Evolutionary conservation across 2,329 filamentous ascomycete species (phyloP).

Genomic region (Fusarium heterosporum): DNA sequence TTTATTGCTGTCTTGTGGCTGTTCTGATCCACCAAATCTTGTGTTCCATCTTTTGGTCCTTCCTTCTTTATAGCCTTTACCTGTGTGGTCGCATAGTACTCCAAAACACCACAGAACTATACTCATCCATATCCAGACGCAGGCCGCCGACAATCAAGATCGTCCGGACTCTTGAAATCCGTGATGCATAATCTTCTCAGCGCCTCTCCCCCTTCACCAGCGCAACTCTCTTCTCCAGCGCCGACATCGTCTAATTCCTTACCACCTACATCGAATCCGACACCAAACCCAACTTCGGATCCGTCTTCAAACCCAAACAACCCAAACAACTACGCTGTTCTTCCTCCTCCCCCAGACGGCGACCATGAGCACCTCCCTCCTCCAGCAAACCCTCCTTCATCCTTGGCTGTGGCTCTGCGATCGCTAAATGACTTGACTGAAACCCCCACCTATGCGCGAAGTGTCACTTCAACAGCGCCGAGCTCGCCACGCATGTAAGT

Average conservation of each 20-base stretch:
- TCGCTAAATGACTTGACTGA: slow-evolving; percentile 61
- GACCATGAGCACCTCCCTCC: slow-evolving; percentile 46
- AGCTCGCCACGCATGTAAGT: slow-evolving; percentile 70
- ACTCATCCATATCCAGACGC: slow-evolving; percentile 44
- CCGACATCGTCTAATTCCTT: slow-evolving; percentile 42
- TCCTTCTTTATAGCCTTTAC: slow-evolving; percentile 14
- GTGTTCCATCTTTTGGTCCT: slow-evolving; percentile 5
- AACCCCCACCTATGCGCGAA: slow-evolving; percentile 67
- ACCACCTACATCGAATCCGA: slow-evolving; percentile 44
- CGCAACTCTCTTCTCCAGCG: slow-evolving; percentile 47
- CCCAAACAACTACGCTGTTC: slow-evolving; percentile 49
- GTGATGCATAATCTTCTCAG: slow-evolving; percentile 59
- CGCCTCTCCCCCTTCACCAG: slow-evolving; percentile 48
- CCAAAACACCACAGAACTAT: slow-evolving; percentile 16
- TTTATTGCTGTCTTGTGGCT: slow-evolving; percentile 13
- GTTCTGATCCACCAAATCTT: slow-evolving; percentile 12
- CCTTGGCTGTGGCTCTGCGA: slow-evolving; percentile 57
- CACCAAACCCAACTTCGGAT: slow-evolving; percentile 29
- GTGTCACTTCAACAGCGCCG: slow-evolving; percentile 68
- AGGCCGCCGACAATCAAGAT: slow-evolving; percentile 54
- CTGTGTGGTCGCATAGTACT: slow-evolving; percentile 23
- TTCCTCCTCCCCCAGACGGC: slow-evolving; percentile 53
- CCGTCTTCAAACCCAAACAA: slow-evolving; percentile 43
- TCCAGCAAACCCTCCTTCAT: slow-evolving; percentile 45
- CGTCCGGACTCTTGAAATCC: slow-evolving; percentile 58